Evolutionary conservation across 768 basidiomycete genomes (phyloP).

Genomic region (Leccinum subtestaceum): DNA sequence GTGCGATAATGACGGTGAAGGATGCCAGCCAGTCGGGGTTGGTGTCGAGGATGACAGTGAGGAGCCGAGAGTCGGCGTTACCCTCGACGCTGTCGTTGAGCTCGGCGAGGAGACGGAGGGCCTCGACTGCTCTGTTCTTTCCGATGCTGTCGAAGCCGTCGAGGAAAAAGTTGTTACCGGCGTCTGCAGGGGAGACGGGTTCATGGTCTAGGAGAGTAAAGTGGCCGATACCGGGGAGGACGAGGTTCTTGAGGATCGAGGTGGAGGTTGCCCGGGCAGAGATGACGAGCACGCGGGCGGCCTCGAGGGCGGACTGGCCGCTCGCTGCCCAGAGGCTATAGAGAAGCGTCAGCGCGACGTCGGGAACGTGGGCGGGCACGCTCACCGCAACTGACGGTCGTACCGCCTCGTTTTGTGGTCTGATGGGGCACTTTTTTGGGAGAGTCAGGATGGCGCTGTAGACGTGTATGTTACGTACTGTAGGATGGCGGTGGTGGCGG

Average conservation of each 20-base stretch:
- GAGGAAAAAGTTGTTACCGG: constrained; percentile 97
- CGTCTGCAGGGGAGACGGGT: constrained; percentile 65
- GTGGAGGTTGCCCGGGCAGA: constrained; percentile 82
- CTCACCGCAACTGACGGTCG: constrained; percentile 90
- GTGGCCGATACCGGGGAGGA: constrained; percentile 93
- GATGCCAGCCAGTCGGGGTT: constrained; percentile 53
- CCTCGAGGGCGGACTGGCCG: constrained; percentile 87
- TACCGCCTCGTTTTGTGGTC: constrained; percentile 89
- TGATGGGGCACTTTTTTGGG: constrained; percentile 51
- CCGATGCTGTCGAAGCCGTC: constrained; percentile 58
- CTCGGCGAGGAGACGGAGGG: constrained; percentile 72
- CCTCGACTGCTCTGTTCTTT: constrained; percentile 74
- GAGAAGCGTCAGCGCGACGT: background rate
- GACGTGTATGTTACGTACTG: constrained; percentile 27
- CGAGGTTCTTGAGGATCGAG: constrained; percentile 87
- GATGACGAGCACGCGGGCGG: constrained; percentile 76
- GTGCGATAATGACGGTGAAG: constrained; percentile 81
- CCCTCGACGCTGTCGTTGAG: constrained; percentile 88
- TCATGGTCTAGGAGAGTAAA: constrained; percentile 85
- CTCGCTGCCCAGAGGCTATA: constrained; percentile 87
- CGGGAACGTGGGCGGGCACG: background rate
- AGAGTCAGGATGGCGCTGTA: constrained; percentile 1
- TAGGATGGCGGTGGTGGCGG: constrained; percentile 39
- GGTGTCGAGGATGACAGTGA: constrained; percentile 55
- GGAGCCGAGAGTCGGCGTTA: constrained; percentile 50